Evolutionary conservation across 805 yeast genomes (phyloP).

Genomic region (Scheffersomyces spartinae): DNA sequence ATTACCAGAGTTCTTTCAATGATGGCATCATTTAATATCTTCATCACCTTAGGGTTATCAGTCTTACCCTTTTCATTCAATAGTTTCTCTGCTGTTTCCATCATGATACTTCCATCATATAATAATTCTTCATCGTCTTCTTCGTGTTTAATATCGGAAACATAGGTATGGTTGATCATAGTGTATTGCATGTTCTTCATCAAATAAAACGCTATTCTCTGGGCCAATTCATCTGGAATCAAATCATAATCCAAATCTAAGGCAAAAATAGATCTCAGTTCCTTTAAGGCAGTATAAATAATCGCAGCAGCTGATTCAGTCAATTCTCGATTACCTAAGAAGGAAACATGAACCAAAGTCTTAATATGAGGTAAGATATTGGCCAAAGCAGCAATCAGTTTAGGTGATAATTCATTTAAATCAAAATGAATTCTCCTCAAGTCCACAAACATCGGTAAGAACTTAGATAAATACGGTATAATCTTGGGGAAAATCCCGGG

Average conservation of each 20-base stretch:
- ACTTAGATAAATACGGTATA: constrained; percentile 30
- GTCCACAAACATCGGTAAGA: constrained; percentile 33
- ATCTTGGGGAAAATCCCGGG: constrained; percentile 42
- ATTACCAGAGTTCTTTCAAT: constrained; percentile 39
- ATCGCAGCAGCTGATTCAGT: constrained; percentile 34
- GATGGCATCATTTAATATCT: constrained; percentile 36
- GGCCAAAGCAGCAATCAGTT: constrained; percentile 38
- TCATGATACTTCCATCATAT: constrained; percentile 64
- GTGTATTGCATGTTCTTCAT: constrained; percentile 46
- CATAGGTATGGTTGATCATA: constrained; percentile 17
- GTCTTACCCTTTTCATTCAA: no score
- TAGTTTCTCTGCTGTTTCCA: constrained; percentile 62
- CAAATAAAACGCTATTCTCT: constrained; percentile 42
- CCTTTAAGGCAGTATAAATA: constrained; percentile 38
- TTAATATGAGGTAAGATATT: constrained; percentile 35
- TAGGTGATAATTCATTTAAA: constrained; percentile 35
- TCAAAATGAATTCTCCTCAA: constrained; percentile 45
- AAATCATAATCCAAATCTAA: constrained; percentile 45
- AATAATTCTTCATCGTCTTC: constrained; percentile 59
- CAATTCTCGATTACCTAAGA: constrained; percentile 39
- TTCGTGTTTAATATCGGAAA: no score
- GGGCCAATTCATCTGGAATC: constrained; percentile 38
- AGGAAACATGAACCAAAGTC: constrained; percentile 40
- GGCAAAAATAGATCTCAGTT: constrained; percentile 34
- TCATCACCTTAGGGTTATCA: no score